Conservation (phyloP, 306 rosid species). For the Oemleria cerasiformis region DNA sequence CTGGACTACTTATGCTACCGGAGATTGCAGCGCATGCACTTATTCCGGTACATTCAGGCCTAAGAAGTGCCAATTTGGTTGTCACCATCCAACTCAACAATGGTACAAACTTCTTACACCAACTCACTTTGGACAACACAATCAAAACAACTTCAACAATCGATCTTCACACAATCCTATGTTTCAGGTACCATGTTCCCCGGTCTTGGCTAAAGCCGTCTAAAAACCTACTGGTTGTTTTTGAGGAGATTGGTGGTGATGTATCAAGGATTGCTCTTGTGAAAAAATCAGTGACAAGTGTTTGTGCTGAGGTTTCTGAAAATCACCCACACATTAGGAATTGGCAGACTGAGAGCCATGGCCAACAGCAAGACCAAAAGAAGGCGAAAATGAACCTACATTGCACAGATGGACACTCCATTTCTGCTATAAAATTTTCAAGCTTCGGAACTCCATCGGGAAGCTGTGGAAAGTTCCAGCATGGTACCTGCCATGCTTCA, state of each 20-base stretch:
- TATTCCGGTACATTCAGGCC: slow-evolving; percentile 65
- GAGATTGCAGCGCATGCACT: slow-evolving; percentile 51
- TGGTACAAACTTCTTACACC: slow-evolving; percentile 46
- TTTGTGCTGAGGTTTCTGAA: slow-evolving; percentile 61
- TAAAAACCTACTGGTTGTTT: slow-evolving; percentile 57
- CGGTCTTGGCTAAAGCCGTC: slow-evolving; percentile 75
- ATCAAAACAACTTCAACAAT: not conserved
- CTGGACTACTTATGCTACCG: slow-evolving; percentile 69
- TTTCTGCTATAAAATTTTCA: slow-evolving; percentile 68
- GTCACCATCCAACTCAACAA: slow-evolving; percentile 73
- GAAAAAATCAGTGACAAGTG: slow-evolving; percentile 54
- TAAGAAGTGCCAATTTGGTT: slow-evolving; percentile 46
- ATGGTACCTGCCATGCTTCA: slow-evolving; percentile 69
- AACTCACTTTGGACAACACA: not conserved
- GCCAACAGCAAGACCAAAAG: slow-evolving; percentile 37
- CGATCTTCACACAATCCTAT: not conserved
- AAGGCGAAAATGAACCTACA: slow-evolving; percentile 50
- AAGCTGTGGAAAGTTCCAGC: slow-evolving; percentile 61
- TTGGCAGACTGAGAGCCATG: slow-evolving; percentile 38
- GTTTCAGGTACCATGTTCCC: slow-evolving; percentile 83
- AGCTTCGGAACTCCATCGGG: slow-evolving; percentile 86
- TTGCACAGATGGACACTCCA: slow-evolving; percentile 59
- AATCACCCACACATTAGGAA: slow-evolving; percentile 39
- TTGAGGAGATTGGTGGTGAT: slow-evolving; percentile 77
- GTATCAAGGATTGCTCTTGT: slow-evolving; percentile 52